Percentiles rank a stretch among this genome's conserved stretches.
Evolutionary conservation across 2,329 filamentous ascomycete species (phyloP).

Genomic region (Aspergillus thermomutatus): DNA sequence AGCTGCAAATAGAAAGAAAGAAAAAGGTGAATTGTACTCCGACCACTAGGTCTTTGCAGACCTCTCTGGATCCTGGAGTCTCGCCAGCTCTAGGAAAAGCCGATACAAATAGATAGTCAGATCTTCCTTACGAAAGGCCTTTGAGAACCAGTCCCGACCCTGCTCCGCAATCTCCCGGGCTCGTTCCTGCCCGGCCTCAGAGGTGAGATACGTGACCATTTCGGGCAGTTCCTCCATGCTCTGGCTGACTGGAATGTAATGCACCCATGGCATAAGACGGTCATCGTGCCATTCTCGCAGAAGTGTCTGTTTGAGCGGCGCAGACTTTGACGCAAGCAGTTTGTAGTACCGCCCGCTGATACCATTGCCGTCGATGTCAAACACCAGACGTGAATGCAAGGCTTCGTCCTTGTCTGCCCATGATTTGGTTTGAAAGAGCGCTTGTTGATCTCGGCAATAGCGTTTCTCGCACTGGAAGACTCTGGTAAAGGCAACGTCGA

Average conservation of each 20-base stretch:
- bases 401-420: conserved; percentile 15
- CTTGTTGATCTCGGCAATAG: conserved; percentile 11
- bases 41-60: conserved; percentile 27
- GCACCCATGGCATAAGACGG: conserved; percentile 19
- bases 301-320: conserved; percentile 19
- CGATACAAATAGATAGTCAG: conserved; percentile 17
- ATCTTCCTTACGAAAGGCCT: conserved; percentile 13
- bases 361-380: conserved; percentile 22
- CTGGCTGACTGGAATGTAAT: conserved; percentile 22
- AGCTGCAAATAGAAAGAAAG: too few species aligned
- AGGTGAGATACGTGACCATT: conserved; percentile 16
- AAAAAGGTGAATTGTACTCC: too few species aligned
- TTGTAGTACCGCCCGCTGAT: conserved; percentile 23
- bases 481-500: conserved; percentile 15
- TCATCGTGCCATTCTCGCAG: conserved; percentile 26
- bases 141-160: conserved; percentile 14
- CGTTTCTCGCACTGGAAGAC: conserved; percentile 13
- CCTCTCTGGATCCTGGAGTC: conserved; percentile 13
- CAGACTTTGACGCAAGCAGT: conserved; percentile 16
- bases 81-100: conserved; percentile 16
- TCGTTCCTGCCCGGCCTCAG: conserved; percentile 8
- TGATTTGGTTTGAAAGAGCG: conserved; percentile 8
- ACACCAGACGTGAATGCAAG: conserved; percentile 13
- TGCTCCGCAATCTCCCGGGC: conserved; percentile 14
- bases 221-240: conserved; percentile 20